These are phyloP conservation scores for Cubamyces sp. DNA, from an alignment of 768 basidiomycete species.

Conservation along the genomic window DNA sequence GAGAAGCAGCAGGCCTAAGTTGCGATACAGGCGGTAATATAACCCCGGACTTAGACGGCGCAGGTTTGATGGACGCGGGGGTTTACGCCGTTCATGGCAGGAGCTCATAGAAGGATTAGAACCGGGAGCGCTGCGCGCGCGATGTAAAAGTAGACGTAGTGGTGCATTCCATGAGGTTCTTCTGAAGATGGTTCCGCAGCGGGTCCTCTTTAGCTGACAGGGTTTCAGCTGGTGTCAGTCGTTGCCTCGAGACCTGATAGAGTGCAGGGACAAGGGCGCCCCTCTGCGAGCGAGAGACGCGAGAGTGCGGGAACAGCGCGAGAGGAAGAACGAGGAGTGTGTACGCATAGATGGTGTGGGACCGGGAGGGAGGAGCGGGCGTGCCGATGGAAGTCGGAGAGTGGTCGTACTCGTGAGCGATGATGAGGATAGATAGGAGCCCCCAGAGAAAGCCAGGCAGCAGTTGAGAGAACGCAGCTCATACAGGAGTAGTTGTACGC, in stretches of 20 bases:
- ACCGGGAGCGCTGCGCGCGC: neutral
- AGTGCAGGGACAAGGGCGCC: neutral
- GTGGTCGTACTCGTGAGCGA: neutral
- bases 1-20: neutral
- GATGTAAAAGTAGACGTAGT: neutral
- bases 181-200: neutral
- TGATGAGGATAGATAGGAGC: constrained; percentile 11
- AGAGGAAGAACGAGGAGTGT: neutral
- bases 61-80: neutral
- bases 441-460: neutral
- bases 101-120: no score
- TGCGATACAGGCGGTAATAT: neutral
- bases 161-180: neutral
- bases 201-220: neutral
- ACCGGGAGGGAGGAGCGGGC: neutral
- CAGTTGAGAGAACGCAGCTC: neutral
- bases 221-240: neutral
- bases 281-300: neutral
- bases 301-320: neutral
- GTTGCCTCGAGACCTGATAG: constrained; percentile 19
- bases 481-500: neutral
- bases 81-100: no score
- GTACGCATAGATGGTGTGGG: neutral
- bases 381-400: constrained; percentile 13
- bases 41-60: neutral